Evolutionary conservation across 768 basidiomycete species (phyloP), one percentile per base, ranked within the genome.

Genomic region (Tylopilus plumbeoviolaceoides): DNA sequence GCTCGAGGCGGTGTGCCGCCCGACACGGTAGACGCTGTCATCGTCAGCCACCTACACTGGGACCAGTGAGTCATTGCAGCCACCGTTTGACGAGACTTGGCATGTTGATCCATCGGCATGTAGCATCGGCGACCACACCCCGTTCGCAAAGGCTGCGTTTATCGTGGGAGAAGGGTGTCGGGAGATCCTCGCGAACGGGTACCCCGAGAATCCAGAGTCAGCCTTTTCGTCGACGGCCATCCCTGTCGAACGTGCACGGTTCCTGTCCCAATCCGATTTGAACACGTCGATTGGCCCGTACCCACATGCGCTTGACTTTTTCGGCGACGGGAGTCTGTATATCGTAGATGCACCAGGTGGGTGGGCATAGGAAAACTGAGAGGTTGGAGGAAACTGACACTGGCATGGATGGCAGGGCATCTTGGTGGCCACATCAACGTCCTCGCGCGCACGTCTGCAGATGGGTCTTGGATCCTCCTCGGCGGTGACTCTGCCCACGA

Each of bases 401-500:
- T 35, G 41, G 44, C 20, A 35, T 36, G 38, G 18, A 41, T 7
- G 30, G 8, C 42, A 65, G 66, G 83, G 0, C 83, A 85, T 61
- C 60, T 81, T 28, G 64, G 68, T 1, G 83, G 84, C 0, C 82
- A 85, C 50, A 56, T 83, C 51, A 81, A 78, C 54, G 53, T 78
- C 33, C 73, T 83, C 11, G 79, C 72, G 7, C 79, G 83, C 44
- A 82, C 80, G 4, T 81, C 78, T 17, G 50, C 74, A 2, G 72
- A 76, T n/a, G 79, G 79, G 12, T 74, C 67, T 1, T 84, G 83
- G 82, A 69, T 84, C 15, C 78, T 74, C 56, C 71, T 83, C 14
- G 80, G 69, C 3, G 80, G 77, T 0, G 82, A 84, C 59, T 76
- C 78, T 52, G 82, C 78, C 4, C 83, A 84, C 58, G 77, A 81